Base-by-base conservation (phyloP, 2,329 filamentous ascomycete species). In the Paraphaeosphaeria sporulosa region DNA sequence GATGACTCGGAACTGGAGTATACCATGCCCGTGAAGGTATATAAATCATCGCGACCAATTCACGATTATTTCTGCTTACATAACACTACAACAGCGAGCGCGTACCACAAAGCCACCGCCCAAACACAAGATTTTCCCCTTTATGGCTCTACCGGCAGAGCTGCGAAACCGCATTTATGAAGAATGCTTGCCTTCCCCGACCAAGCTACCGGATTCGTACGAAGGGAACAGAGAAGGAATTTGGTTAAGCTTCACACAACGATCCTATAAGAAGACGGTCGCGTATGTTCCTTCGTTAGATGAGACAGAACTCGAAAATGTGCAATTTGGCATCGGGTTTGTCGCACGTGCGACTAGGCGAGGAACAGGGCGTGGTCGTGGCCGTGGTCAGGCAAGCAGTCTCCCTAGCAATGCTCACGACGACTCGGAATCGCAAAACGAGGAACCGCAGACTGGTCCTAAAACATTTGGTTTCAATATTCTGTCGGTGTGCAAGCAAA, bases 71-170 rank as follows among this genome's bases (percentile, higher is more conserved):
- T 5, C 15, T 43, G 38, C 27, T 50, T 27, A 48, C 43, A 25
- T 10, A 19, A 21, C 30, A 8, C 30, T 40, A 40, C 49, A 23
- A 55, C 40, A 25, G 17, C 36, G 32, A 23, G 43, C 38, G 5
- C 52, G 52, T 23, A 55, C 7, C 42, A 57, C 53, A 15, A 64
- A 59, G 32, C 60, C 63, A 3, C 59, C 57, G 7, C 61, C 63
- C 17, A 56, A 57, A 27, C 47, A 57, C 21, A 65, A 64, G 27
- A 61, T 64, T n/a, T 64, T 68, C 52, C 65, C 65, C 23, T 64
- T 68, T 52, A 38, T 66, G 34, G 53, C 42, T 2, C 57, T 68
- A 1, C 65, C 65, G 1, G 57, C 61, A 4, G 65, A 68, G 48
- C 53, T 68, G 6, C 60, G 62, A 32, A 63, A 64, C 40, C 47